Conservation (phyloP, 2,329 filamentous ascomycete species). For the Alternaria tenuissima region DNA sequence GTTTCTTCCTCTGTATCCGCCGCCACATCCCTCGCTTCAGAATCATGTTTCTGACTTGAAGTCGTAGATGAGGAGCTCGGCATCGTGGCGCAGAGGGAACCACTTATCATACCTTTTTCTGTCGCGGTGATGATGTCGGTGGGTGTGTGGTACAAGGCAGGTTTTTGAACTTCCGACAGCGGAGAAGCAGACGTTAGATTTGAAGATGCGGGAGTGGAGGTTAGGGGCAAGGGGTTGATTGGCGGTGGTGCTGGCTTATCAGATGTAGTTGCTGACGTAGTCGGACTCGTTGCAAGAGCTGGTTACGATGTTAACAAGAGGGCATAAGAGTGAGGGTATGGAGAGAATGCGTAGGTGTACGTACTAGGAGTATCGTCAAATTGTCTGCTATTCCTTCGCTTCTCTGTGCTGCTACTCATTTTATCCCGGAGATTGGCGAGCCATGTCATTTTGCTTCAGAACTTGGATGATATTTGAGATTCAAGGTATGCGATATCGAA, state of each 20-base stretch:
- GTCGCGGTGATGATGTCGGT: conserved; percentile 30
- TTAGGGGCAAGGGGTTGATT: neutral
- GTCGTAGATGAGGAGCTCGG: neutral
- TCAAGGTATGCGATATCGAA: neutral
- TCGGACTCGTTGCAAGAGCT: neutral
- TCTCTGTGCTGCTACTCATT: neutral
- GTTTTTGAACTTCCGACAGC: neutral
- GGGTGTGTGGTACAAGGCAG: neutral
- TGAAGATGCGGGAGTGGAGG: neutral
- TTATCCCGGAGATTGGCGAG: neutral
- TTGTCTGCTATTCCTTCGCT: neutral
- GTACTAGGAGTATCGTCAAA: neutral
- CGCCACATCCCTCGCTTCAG: neutral
- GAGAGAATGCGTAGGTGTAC: neutral
- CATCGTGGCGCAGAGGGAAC: conserved; percentile 10
- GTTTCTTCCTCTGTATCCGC: neutral
- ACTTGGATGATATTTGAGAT: neutral
- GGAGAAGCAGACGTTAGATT: neutral
- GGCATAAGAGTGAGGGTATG: neutral
- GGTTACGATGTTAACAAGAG: neutral
- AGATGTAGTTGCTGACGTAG: neutral
- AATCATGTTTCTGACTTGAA: neutral
- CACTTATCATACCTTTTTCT: conserved; percentile 33
- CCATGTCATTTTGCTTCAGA: neutral
- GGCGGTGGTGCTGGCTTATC: neutral